Percentiles rank a stretch among this genome's conserved stretches.
phyloP scores from a whole-genome alignment of 805 yeast species.

The Monosporozyma unispora region DNA sequence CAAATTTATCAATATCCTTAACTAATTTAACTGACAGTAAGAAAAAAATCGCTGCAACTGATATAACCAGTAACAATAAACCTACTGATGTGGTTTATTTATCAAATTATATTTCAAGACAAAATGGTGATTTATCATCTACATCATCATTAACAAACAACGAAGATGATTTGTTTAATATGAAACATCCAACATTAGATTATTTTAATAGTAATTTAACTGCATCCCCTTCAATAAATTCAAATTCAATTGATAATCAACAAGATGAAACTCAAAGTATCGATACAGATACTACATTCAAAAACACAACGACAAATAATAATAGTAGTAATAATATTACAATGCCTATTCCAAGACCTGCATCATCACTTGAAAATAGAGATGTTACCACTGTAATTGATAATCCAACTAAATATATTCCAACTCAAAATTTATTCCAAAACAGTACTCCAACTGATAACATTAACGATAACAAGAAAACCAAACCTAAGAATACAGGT shows the following conservation, averaged over 20 bases:
- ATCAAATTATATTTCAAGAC: not conserved
- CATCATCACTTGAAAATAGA: not conserved
- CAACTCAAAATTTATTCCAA: not conserved
- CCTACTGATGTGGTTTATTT: not conserved
- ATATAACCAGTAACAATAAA: not conserved
- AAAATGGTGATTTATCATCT: not conserved
- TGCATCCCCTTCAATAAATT: not conserved
- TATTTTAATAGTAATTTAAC: not conserved
- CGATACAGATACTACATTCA: conserved; percentile 15
- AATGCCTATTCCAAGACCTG: not conserved
- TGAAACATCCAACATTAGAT: not conserved
- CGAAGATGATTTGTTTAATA: not conserved
- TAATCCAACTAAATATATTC: not conserved
- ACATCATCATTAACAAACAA: not conserved
- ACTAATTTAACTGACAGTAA: not conserved
- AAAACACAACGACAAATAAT: conserved; percentile 2
- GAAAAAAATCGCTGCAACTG: not conserved
- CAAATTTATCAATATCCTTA: not conserved
- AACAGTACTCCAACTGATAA: not conserved
- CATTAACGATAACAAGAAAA: not conserved
- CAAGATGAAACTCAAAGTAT: conserved; percentile 9
- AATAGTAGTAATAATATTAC: not conserved
- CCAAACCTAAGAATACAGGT: not conserved
- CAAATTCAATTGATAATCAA: not conserved
- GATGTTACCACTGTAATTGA: not conserved